These are phyloP conservation scores for Lachnellula arida DNA, from an alignment of 2,329 filamentous ascomycete genomes.

Conservation along the genomic window DNA sequence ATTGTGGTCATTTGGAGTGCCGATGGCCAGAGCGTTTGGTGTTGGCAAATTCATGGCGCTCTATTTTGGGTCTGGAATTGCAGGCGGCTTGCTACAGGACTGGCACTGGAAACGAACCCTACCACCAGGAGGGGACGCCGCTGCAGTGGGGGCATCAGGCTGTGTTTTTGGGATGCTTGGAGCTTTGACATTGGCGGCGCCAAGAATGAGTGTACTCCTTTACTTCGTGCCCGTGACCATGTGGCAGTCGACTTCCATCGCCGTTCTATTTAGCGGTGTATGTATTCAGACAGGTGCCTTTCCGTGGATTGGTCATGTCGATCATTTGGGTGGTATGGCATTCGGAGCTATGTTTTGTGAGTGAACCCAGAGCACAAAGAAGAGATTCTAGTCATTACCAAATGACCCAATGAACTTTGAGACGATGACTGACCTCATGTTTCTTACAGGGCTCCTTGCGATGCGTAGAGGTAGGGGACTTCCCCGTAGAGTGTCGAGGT, in stretches of 20 bases:
- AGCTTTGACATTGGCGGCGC: constrained; percentile 2
- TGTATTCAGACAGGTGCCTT: constrained; percentile 7
- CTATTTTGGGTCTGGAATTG: constrained; percentile 16
- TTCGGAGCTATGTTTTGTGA: constrained; percentile 3
- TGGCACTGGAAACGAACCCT: constrained; percentile 3
- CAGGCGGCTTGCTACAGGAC: constrained; percentile 9
- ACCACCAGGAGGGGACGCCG: neutral
- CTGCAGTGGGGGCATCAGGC: constrained; percentile 13
- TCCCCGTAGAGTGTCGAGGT: neutral
- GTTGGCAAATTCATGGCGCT: constrained; percentile 6
- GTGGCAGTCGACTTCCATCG: neutral
- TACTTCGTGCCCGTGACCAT: constrained; percentile 14
- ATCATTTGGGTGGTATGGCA: constrained; percentile 14
- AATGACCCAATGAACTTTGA: too few relatives aligned
- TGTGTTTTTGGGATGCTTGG: constrained; percentile 9
- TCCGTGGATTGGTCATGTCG: constrained; percentile 12
- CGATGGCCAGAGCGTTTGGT: constrained; percentile 10
- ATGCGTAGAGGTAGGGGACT: neutral
- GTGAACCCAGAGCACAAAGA: neutral
- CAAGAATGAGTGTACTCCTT: neutral
- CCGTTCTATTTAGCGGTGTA: constrained; percentile 2
- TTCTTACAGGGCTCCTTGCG: neutral
- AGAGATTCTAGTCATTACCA: too few relatives aligned
- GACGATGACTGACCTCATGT: too few relatives aligned
- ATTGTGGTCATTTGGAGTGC: constrained; percentile 23